Conservation (phyloP, 148 eudicot genomes). For the Polygonum maritimum region DNA sequence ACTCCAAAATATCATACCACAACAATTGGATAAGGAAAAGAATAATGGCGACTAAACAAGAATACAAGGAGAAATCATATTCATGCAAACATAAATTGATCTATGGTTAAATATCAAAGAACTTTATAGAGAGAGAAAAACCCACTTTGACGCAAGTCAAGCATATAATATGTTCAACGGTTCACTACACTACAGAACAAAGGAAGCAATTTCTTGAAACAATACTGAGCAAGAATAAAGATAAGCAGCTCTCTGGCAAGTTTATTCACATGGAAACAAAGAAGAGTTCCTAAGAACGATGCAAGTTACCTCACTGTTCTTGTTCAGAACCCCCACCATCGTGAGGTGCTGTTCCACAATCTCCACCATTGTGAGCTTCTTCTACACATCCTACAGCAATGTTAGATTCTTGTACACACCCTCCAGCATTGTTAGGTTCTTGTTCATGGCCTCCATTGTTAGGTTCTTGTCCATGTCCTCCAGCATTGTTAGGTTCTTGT, state of each 20-base stretch:
- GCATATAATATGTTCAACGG: neutral
- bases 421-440: constrained; percentile 8
- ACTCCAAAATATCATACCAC: neutral
- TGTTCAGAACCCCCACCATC: neutral
- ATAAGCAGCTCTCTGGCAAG: neutral
- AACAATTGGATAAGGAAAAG: neutral
- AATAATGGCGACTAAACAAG: neutral
- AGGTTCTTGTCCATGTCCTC: neutral
- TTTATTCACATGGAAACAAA: neutral
- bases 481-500: neutral
- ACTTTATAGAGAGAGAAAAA: neutral
- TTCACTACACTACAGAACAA: neutral
- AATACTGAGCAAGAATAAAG: neutral
- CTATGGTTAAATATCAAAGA: neutral
- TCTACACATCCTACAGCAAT: neutral
- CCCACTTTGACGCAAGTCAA: neutral
- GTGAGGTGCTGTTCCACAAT: neutral
- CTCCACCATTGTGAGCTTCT: neutral
- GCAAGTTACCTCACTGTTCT: constrained; percentile 1
- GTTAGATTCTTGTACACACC: constrained; percentile 6
- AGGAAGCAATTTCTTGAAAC: neutral
- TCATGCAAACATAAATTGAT: neutral
- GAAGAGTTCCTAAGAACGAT: neutral
- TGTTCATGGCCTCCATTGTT: neutral
- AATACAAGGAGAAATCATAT: neutral